Evolutionary conservation across 208 protist genomes (phyloP), one percentile per base, ranked within the genome.

Genomic region (Entamoeba histolytica): DNA sequence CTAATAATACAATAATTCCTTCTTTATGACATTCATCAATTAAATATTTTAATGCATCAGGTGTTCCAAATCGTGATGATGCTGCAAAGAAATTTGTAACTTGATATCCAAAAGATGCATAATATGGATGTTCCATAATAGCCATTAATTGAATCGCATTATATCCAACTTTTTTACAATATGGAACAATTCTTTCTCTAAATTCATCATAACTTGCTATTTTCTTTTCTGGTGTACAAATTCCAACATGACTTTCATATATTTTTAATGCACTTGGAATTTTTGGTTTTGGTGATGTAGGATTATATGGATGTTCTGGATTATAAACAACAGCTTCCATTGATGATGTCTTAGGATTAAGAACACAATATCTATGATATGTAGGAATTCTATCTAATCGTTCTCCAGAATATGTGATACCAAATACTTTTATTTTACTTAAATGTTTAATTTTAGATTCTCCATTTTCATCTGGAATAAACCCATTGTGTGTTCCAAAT

Each of bases 101-200:
- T 92, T 96, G 95, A 93, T 98, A 98, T 3, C 97, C 97, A 93
- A 98, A 98, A 2, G 95, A 97, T 5, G 95, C 97, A 93, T 98
- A 98, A 93, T 98, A 98, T 0, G 97, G 95, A 92, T 98, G 97
- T 94, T 98, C 97, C 95, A 96, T 96, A 35, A 98, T 93, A 15
- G 96, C 97, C 96, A 98, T 98, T 31, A 98, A 78, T 93, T 98
- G 97, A 10, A 98, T 96, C 28, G 94, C 94, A 78, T 96, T 98
- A 94, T 98, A 98, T 10, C 97, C 97, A 0, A 95, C 91, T 50
- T 96, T 94, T 10, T 91, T 94, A 31, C 97, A 95, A 91, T 94
- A 93, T 49, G 96, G 97, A 8, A 98, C 92, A n/a, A 98, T 92
- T 49, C 94, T 93, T 8, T 95, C 92, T 50, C 94, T 91, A 92